Evolutionary conservation across 1,139 yeast species (phyloP).

Genomic region (Debaryomycetaceae sp.): DNA sequence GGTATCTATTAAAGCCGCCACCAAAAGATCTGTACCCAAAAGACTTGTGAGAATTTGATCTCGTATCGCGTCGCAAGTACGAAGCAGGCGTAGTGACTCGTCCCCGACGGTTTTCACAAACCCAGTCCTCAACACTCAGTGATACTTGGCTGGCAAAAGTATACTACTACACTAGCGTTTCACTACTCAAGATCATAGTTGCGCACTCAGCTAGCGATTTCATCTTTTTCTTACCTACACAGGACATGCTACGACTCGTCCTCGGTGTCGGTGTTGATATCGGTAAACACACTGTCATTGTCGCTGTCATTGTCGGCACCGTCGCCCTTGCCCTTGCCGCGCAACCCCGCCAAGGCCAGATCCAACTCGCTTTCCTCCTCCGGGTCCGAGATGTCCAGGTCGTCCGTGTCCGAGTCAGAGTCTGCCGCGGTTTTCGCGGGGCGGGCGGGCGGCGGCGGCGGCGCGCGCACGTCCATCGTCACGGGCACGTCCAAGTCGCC

Average conservation of each 20-base stretch:
- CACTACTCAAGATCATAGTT: no score
- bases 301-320: conserved; percentile 15
- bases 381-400: conserved; percentile 52
- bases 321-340: conserved; percentile 35
- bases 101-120: conserved; percentile 21
- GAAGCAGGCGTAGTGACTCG: conserved; percentile 13
- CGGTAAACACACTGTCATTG: conserved; percentile 32
- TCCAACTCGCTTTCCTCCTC: conserved; percentile 57
- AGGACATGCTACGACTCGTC: no score
- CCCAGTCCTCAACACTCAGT: no score
- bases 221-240: no score
- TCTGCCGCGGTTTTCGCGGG: conserved; percentile 11
- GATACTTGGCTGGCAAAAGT: no score
- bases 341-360: conserved; percentile 53
- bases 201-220: no score
- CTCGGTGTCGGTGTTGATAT: conserved; percentile 43
- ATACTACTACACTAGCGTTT: no score
- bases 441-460: conserved; percentile 20
- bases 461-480: conserved; percentile 46
- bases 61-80: conserved; percentile 8
- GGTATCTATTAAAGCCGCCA: conserved; percentile 10
- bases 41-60: conserved; percentile 19
- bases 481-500: conserved; percentile 61
- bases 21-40: not conserved
- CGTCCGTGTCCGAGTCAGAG: conserved; percentile 23